phyloP scores from a whole-genome alignment of 75 land plant genomes.

The Azolla pinnata region DNA sequence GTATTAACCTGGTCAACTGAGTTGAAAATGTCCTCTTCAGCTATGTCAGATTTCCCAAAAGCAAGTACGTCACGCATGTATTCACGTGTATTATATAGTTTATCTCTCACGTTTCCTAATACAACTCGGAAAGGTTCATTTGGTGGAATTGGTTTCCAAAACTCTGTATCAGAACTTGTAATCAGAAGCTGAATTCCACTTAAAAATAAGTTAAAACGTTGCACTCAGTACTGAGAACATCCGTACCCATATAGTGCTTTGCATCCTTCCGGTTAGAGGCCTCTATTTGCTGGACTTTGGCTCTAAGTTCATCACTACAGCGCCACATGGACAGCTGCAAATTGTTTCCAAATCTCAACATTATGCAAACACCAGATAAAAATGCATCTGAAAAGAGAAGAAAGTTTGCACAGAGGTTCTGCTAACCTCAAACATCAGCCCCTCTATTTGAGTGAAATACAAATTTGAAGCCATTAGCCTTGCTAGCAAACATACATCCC shows the following conservation, averaged over 20 bases:
- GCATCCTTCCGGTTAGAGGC: conserved; percentile 55
- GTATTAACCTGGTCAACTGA: conserved; percentile 57
- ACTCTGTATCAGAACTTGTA: conserved; percentile 65
- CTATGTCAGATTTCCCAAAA: conserved; percentile 62
- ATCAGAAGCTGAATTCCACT: background rate
- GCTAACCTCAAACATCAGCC: conserved; percentile 92
- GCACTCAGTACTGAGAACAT: background rate
- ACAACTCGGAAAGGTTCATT: conserved; percentile 90
- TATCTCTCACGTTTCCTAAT: conserved; percentile 83
- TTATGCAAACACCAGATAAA: background rate
- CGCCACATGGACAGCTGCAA: conserved; percentile 93
- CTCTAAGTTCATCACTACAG: conserved; percentile 69
- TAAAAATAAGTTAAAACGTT: background rate
- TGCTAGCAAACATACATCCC: conserved; percentile 91
- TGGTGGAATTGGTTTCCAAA: conserved; percentile 91
- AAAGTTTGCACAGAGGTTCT: background rate
- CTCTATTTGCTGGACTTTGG: conserved; percentile 50
- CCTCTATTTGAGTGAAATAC: conserved; percentile 95
- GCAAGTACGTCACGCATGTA: conserved; percentile 71
- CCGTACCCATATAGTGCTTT: conserved; percentile 78
- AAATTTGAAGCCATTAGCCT: conserved; percentile 85
- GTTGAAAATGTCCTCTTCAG: conserved; percentile 68
- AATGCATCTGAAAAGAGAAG: background rate
- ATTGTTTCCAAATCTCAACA: background rate
- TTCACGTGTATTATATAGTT: conserved; percentile 77